Base-by-base conservation (phyloP, 2,329 filamentous ascomycete species). In the Colletotrichum musicola region DNA sequence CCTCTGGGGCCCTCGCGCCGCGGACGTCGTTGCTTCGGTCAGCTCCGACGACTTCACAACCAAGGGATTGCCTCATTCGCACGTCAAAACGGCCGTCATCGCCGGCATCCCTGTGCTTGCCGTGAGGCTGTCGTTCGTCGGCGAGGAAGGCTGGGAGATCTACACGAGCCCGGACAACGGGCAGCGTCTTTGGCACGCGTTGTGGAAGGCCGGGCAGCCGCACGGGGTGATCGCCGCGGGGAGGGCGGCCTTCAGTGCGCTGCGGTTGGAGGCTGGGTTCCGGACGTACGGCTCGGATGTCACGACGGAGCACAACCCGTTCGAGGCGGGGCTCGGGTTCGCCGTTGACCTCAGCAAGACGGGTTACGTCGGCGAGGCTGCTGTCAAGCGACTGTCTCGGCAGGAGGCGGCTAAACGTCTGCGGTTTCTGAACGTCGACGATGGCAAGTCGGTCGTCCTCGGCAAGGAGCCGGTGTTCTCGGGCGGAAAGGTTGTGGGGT, bases 121-220 rank as follows among this genome's bases (percentile, higher is more conserved):
- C 0, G 83, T 89, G 72, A 82, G 86, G 3, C 81, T 89, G 44
- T 90, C 88, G 0, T 88, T 86, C 58, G 86, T 91, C 4, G 89
- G 89, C 6, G 89, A 91, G 71, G 77, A 82, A 0, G 89, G 89
- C 1, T 91, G 88, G 87, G 89, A 91, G 73, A 83, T 91, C 20
- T 87, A 89, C 68, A 83, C 88, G 1, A 88, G 81, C 40, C 85
- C 89, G 0, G 89, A 90, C 27, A 83, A 86, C 47, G 88, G 89
- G 0, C 82, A 83, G 13, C 79, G 82, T 1, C 78, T 91, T 0
- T 91, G 89, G 89, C 88, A 90, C 69, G 79, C 80, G 0, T 76
- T 91, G 1, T 89, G 79, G 80, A 75, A 83, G 38, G 86, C 86
- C 1, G 88, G 89, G 0, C 82, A 86, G 69, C 72, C 79, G 0